phyloP scores from a whole-genome alignment of 1,284 basidiomycete species.

The Stereum hirsutum region DNA sequence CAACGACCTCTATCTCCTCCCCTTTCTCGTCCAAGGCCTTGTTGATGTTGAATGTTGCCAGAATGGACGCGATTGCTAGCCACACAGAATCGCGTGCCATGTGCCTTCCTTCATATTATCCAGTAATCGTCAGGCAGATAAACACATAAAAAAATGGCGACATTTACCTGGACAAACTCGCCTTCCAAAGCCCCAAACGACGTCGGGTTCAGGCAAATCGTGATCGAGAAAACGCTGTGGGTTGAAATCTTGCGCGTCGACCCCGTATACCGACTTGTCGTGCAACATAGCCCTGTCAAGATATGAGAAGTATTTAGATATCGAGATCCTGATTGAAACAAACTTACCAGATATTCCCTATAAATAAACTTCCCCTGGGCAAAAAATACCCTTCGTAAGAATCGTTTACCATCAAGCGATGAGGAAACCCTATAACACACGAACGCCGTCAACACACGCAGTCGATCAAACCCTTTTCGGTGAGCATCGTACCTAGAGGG shows the following conservation, averaged over 20 bases:
- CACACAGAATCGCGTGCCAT: constrained; percentile 27
- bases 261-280: constrained; percentile 5
- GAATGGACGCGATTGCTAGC: constrained; percentile 25
- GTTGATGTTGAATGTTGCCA: constrained; percentile 22
- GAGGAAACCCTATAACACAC: constrained; percentile 18
- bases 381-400: constrained; percentile 28
- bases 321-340: neutral
- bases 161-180: constrained; percentile 27
- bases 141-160: too few relatives aligned
- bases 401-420: constrained; percentile 20
- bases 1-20: constrained; percentile 1
- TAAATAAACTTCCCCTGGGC: constrained; percentile 23
- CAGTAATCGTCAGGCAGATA: too few relatives aligned
- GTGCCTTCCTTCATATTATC: too few relatives aligned
- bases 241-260: constrained; percentile 8
- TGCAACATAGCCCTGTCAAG: constrained; percentile 4
- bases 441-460: neutral
- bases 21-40: constrained; percentile 4
- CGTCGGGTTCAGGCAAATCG: constrained; percentile 14
- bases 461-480: neutral
- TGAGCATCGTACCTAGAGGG: constrained; percentile 7
- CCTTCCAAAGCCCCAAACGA: constrained; percentile 23
- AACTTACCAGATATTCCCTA: constrained; percentile 21
- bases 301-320: neutral
- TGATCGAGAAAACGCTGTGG: constrained; percentile 13